Base-by-base conservation (phyloP, 768 basidiomycete genomes). In the Russula foetens region DNA sequence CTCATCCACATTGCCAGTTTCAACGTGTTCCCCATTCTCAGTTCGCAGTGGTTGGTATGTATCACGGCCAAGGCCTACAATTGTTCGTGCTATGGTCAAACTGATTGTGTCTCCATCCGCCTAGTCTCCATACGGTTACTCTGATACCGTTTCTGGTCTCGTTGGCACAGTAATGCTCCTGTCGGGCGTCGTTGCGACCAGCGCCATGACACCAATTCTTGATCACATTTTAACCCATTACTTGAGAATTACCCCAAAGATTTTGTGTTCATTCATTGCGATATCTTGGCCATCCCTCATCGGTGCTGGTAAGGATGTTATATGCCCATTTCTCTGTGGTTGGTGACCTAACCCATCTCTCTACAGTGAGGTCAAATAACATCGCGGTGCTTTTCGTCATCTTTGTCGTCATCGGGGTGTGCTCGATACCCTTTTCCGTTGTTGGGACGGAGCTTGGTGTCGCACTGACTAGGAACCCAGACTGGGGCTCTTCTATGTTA, bases 141-240 rank as follows among this genome's bases (percentile, higher is more conserved):
- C 83, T 0, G 73, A 79, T 26, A 78, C 81, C 59, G 76, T 72
- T n/a, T 77, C 84, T 35, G 90, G 90, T 7, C 75, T 90, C 41
- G 73, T 92, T 73, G 86, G 89, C 39, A 81, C 79, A 23, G 77
- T 78, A 31, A 71, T 91, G 38, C 78, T 91, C 15, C 72, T 91
- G 38, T 76, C 85, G 0, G 91, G 92, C 23, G 80, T 93, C 60
- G 71, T 88, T 2, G 79, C 83, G 12, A 85, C 90, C 0, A 73
- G 84, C 33, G 66, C 84, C 49, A 81, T 84, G 0, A 82, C 90
- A 0, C 92, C 91, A 0, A 71, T 92, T 4, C 85, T 91, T 67
- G 91, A 92, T 67, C 83, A 90, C 21, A 82, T 91, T n/a, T 82
- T 93, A 62, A 92, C 88, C 14, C 80, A 84, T 63, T 82, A 82